Evolutionary conservation across 345 rosid genomes (phyloP).

Genomic region (Eucalyptus urophylla): DNA sequence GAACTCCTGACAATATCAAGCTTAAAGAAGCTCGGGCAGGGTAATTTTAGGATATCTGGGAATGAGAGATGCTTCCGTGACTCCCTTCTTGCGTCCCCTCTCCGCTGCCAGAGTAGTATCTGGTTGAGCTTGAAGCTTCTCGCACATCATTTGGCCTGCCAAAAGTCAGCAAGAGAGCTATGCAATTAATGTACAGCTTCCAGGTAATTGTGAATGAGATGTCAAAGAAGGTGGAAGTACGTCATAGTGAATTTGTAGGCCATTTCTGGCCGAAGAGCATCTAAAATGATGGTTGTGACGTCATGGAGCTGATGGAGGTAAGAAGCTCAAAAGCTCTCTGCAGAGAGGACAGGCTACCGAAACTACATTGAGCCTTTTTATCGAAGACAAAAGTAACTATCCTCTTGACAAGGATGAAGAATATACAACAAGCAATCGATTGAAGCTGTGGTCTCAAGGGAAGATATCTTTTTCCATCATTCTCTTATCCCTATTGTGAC

Average conservation of each 20-base stretch:
- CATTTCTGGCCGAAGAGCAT: not conserved
- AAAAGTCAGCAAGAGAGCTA: conserved; percentile 59
- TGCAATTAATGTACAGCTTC: conserved; percentile 67
- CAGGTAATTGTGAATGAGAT: conserved; percentile 33
- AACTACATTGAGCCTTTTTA: conserved; percentile 56
- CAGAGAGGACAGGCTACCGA: conserved; percentile 34
- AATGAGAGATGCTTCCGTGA: not conserved
- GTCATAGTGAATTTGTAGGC: not conserved
- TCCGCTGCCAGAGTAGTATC: not conserved
- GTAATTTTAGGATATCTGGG: not conserved
- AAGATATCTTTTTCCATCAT: not conserved
- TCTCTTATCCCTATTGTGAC: not conserved
- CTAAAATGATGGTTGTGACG: not conserved
- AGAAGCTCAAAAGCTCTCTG: conserved; percentile 24
- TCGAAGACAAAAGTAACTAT: conserved; percentile 34
- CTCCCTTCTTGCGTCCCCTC: not conserved
- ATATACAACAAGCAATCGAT: not conserved
- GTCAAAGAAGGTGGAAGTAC: not conserved
- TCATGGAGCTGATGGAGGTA: conserved; percentile 68
- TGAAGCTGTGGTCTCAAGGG: not conserved
- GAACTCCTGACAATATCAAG: not conserved
- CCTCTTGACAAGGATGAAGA: conserved; percentile 14
- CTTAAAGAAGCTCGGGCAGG: not conserved
- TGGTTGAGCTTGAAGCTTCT: no score
- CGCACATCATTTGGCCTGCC: no score